Evolutionary conservation across 768 basidiomycete species (phyloP).

Genomic region (Pisolithus orientalis): DNA sequence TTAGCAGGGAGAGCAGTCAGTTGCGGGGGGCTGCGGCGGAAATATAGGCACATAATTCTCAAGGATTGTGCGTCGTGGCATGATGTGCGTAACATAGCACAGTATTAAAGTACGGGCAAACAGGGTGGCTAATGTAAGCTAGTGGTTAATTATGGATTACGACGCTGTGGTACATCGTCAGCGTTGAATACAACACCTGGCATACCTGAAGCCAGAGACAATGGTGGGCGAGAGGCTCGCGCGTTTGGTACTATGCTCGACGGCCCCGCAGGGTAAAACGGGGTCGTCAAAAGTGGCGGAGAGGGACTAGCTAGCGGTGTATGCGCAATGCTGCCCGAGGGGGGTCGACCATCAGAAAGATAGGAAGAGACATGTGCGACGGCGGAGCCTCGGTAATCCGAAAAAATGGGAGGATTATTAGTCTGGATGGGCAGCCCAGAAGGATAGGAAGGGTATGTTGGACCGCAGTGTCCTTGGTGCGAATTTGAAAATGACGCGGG

Average conservation of each 20-base stretch:
- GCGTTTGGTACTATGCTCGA: background rate
- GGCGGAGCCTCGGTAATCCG: constrained; percentile 8
- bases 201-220: constrained; percentile 10
- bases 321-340: constrained; percentile 2
- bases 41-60: background rate
- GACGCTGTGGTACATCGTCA: constrained; percentile 6
- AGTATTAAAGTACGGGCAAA: too few relatives aligned
- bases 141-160: constrained; percentile 1
- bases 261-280: constrained; percentile 24
- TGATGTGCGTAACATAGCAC: background rate
- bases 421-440: constrained; percentile 1
- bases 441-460: constrained; percentile 13
- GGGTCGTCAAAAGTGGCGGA: constrained; percentile 22
- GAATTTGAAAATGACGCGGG: constrained; percentile 7
- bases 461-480: constrained; percentile 4
- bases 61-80: background rate
- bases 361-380: constrained; percentile 9
- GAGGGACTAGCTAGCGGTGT: constrained; percentile 15
- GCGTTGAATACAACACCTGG: constrained; percentile 12
- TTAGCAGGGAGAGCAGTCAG: constrained; percentile 45
- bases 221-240: constrained; percentile 6
- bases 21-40: constrained; percentile 16
- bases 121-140: background rate
- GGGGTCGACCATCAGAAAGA: constrained; percentile 6
- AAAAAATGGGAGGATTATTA: constrained; percentile 12